Base-by-base conservation (phyloP, 306 rosid species). In the Abrus pulchellus region DNA sequence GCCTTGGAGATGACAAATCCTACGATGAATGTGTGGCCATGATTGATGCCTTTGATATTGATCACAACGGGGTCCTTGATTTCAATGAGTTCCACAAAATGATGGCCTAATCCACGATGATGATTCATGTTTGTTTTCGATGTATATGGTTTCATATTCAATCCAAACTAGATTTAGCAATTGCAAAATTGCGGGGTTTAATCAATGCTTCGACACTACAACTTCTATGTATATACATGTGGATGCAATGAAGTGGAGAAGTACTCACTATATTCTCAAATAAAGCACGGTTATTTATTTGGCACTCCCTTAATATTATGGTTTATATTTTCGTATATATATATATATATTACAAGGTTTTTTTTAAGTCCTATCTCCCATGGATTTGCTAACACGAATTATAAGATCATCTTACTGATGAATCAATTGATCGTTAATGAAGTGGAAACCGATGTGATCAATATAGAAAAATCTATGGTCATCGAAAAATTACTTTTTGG, bases 1-100 rank as follows among this genome's bases (percentile, higher is more conserved):
- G 93, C 32, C 89, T 92, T 5, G 97, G 97, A n/a, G 92, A 92
- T 71, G 30, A 80, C 0, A 92, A 83, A 62, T 87, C 97, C 0
- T 72, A 84, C 52, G 89, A 90, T 1, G 94, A 92, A 74, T 92
- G 97, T 32, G 85, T 38, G 27, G 86, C 86, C 11, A 92, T 92
- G 97, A 90, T 92, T 63, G 78, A 40, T 36, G 91, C 82, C 62
- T 92, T 83, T 50, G 97, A 92, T 30, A 74, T 78, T 0, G 97
- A 92, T 61, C 93, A 88, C 3, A 88, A 92, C 9, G 97, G 97
- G 1, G 86, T 89, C 11, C 90, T 92, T 69, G 95, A 92, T 84
- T 92, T 77, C 81, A 71, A 85, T 4, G 97, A 92, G 83, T 92
- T 92, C 74, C 88, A 89, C 76, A 90, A 86, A 78, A 92, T 92